Evolutionary conservation across 164 flowering plant genomes (phyloP), one percentile per base, ranked within the genome.

Genomic region (Vitis rotundifolia): DNA sequence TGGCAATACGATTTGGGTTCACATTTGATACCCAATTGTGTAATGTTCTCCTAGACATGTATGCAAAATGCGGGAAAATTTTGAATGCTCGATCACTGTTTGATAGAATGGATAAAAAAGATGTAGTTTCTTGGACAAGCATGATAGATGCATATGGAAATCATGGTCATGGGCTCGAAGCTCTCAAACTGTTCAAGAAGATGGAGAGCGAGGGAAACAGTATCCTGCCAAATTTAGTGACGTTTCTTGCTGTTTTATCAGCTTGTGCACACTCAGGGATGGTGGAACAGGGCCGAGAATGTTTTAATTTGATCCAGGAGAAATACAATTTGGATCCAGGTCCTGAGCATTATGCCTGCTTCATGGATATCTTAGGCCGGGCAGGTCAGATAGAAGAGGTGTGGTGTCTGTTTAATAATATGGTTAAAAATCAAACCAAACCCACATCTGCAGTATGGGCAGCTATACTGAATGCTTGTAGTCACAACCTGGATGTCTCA

Each of bases 241-340:
- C 88, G 3, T 77, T 88, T 77, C 83, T 84, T 49, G 72, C 80
- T 67, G 81, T 86, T 49, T 73, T 88, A 55, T 83, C 88, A 15
- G 92, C 89, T 69, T 88, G 88, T 80, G 83, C 81, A 6, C 91
- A 86, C 72, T 74, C 87, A 13, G 89, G 89, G 10, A 60, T 83
- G 56, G 88, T 86, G 52, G 74, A 83, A 19, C 68, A 83, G 59
- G 89, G 83, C 18, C 67, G 66, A 37, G 74, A 75, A 18, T 80
- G 83, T 68, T 81, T 86, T 59, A 13, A 63, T 64, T 63, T 67
- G 22, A 73, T 73, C 61, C 59, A 49, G 70, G 77, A 81, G 60
- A 83, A 83, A 65, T 69, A 73, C 65, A 75, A 76, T 49, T 11
- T 84, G n/a, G 73, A 70, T 28, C 82, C 78, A 9, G 79, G 78